Conservation (phyloP, 306 rosid species). For the Fragaria iinumae region DNA sequence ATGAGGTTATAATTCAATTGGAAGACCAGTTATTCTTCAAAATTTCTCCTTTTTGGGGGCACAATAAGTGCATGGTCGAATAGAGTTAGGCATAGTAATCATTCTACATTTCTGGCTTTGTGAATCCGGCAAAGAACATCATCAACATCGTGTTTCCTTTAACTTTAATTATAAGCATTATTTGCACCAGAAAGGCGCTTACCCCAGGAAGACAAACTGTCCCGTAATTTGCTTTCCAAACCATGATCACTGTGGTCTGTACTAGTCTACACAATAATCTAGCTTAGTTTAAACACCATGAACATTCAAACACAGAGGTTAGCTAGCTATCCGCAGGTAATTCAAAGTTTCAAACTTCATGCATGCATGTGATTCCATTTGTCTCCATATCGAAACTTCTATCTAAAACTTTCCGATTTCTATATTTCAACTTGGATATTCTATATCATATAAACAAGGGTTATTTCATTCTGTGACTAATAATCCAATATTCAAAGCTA, state of each 20-base stretch:
- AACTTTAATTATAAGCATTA: neutral
- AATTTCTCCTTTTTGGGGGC: neutral
- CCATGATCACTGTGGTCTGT: slow-evolving; percentile 3
- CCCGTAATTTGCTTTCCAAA: neutral
- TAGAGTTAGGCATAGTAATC: slow-evolving; percentile 21
- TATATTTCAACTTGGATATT: slow-evolving; percentile 26
- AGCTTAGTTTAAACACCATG: neutral
- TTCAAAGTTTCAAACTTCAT: neutral
- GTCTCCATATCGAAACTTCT: slow-evolving; percentile 24
- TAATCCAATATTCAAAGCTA: slow-evolving; percentile 5
- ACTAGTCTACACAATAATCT: neutral
- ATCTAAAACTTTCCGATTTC: neutral
- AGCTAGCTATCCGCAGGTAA: neutral
- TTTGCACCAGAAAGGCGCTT: neutral
- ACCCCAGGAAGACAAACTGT: slow-evolving; percentile 10
- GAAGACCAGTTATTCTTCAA: too few species aligned
- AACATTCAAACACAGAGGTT: neutral
- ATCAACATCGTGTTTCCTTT: slow-evolving; percentile 11
- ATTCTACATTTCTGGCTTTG: neutral
- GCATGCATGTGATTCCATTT: slow-evolving; percentile 25
- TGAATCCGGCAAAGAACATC: slow-evolving; percentile 15
- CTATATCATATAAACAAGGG: neutral
- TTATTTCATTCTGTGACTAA: neutral
- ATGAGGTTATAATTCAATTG: too few species aligned
- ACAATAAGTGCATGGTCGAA: slow-evolving; percentile 13